These are phyloP conservation scores for Quercus dentata DNA, from an alignment of 306 rosid species.

Conservation along the genomic window DNA sequence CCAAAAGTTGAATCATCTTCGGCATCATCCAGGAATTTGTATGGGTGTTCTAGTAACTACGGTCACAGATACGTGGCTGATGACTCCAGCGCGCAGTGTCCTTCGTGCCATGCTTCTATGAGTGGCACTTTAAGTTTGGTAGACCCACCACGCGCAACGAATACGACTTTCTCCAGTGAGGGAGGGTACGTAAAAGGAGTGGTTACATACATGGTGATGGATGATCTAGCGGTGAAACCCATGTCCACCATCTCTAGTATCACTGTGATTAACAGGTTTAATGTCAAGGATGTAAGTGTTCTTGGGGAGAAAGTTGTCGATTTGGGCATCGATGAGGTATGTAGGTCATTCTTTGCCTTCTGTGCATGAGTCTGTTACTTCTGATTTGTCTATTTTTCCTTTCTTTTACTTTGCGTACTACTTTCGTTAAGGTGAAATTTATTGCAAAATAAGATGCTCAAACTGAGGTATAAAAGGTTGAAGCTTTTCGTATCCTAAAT, in stretches of 20 bases:
- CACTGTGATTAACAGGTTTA: slow-evolving; percentile 6
- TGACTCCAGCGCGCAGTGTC: background rate
- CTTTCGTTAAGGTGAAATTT: no score
- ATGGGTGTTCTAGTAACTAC: background rate
- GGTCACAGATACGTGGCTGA: background rate
- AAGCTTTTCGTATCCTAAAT: no score
- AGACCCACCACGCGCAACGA: background rate
- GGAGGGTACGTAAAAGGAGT: slow-evolving; percentile 24
- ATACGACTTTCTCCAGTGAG: background rate
- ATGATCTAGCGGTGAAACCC: slow-evolving; percentile 29
- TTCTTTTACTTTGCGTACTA: no score
- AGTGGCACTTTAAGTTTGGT: no score
- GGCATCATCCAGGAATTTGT: background rate
- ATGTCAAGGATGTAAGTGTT: slow-evolving; percentile 3
- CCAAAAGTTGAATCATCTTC: background rate
- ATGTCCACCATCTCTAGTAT: slow-evolving; percentile 14
- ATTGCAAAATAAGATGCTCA: no score
- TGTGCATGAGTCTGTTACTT: background rate
- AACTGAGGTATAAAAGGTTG: no score
- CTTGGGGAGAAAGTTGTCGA: slow-evolving; percentile 22
- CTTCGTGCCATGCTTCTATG: background rate
- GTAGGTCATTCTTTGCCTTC: background rate
- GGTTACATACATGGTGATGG: slow-evolving; percentile 25
- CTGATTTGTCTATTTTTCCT: no score
- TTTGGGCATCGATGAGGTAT: slow-evolving; percentile 23